Evolutionary conservation across 352 stramenopile species (phyloP), one percentile per base, ranked within the genome.

Genomic region (Globisporangium okanoganense): DNA sequence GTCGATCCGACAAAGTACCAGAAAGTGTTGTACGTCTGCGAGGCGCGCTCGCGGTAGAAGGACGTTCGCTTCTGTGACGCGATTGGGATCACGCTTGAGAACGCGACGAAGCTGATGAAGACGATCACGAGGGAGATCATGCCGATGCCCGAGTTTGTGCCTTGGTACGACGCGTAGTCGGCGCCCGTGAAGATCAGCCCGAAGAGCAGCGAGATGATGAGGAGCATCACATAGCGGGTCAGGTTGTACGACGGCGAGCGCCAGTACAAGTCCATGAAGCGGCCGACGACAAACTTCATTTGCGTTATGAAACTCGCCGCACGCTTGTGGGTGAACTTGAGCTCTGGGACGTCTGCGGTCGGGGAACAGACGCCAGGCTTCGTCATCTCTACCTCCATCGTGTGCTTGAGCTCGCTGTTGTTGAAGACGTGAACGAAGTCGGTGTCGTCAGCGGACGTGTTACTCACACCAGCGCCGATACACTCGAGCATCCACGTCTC

Each of bases 11-110:
- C 31, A 25, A 77, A 77, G 57, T 96, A 92, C 54, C 82, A 78
- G 8, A 72, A 56, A 22, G 79, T 64, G 50, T 82, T 75, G 64
- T 98, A 98, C 63, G 94, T 97, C 54, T 90, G 65, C 10, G 87
- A 79, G 29, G 81, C 71, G 49, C 88, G 78, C 51, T 85, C 75
- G 20, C 75, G 75, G 53, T 82, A 85, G 58, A 51, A 66, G 16
- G 60, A 51, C 31, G 80, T 79, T 18, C 90, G 77, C 53, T 97
- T 82, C 33, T 77, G 65, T 57, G 81, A 69, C 40, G 93, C 73
- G 4, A 96, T 60, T 5, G 83, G 73, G 1, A 97, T 36, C 10
- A 85, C 75, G 2, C 67, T 83, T 38, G 90, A 69, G 49, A 96
- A 79, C 27, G 74, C 73, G 14, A 89, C 79, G 35, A 93, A 68